Percentiles rank a stretch among this genome's conserved stretches.
phyloP scores from a whole-genome alignment of 495 filamentous ascomycete species.

The Penicillium parvum region DNA sequence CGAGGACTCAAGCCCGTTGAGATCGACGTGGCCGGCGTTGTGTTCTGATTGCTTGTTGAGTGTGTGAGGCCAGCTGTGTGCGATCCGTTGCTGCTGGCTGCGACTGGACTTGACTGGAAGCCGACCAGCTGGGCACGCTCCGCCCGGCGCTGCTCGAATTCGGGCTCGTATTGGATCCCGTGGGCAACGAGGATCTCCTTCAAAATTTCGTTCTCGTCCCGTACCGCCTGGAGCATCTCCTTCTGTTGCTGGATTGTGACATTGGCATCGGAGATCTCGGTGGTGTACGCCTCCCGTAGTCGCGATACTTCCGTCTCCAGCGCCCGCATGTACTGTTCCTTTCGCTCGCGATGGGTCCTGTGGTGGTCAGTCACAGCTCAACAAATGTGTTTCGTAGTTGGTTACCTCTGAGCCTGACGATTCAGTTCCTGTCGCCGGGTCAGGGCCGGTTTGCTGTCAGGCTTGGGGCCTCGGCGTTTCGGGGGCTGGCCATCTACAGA shows the following conservation, averaged over 20 bases:
- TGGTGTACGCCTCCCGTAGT: slow-evolving; percentile 47
- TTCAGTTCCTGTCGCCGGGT: slow-evolving; percentile 95
- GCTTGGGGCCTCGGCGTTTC: slow-evolving; percentile 91
- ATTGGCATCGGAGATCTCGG: slow-evolving; percentile 38
- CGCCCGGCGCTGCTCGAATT: slow-evolving; percentile 36
- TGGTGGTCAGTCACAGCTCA: not conserved
- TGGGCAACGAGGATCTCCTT: slow-evolving; percentile 68
- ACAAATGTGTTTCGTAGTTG: too few species aligned
- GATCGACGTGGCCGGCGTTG: slow-evolving; percentile 38
- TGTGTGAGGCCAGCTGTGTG: slow-evolving; percentile 24
- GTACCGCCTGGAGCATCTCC: slow-evolving; percentile 35
- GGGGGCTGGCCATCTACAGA: slow-evolving; percentile 72
- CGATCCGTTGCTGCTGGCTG: slow-evolving; percentile 35
- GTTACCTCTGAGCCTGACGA: slow-evolving; percentile 88
- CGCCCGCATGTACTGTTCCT: slow-evolving; percentile 91
- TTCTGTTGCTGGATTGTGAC: slow-evolving; percentile 38
- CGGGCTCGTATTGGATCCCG: slow-evolving; percentile 56
- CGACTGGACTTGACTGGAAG: slow-evolving; percentile 32
- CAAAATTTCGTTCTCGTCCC: slow-evolving; percentile 68
- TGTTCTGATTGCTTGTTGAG: slow-evolving; percentile 25
- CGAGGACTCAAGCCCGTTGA: slow-evolving; percentile 34
- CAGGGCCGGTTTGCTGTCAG: slow-evolving; percentile 90
- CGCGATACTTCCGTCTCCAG: slow-evolving; percentile 86
- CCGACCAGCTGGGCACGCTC: slow-evolving; percentile 23
- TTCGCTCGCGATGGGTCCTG: slow-evolving; percentile 92